Percentiles rank a stretch among this genome's conserved stretches.
phyloP scores from a whole-genome alignment of 2,329 filamentous ascomycete species.

The Colletotrichum sp. region DNA sequence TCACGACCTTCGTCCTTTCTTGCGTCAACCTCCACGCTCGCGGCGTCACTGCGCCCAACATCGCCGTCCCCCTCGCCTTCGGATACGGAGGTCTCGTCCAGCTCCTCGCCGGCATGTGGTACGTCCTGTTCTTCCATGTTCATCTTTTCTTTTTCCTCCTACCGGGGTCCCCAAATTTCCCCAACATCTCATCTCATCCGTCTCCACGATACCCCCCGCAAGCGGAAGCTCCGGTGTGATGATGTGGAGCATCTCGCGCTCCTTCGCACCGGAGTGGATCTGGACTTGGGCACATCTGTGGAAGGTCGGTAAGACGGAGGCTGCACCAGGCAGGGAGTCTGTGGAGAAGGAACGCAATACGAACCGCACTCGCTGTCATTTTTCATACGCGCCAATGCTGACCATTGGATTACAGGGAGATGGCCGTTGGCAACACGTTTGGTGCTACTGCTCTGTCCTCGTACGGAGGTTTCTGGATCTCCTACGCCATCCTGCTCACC shows the following conservation, averaged over 20 bases:
- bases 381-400: conserved; percentile 2
- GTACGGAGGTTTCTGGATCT: conserved; percentile 85
- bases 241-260: not conserved
- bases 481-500: conserved; percentile 74
- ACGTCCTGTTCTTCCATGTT: conserved; percentile 36
- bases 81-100: conserved; percentile 82
- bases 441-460: conserved; percentile 82
- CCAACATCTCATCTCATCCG: conserved; percentile 18
- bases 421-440: conserved; percentile 87
- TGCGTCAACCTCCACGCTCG: conserved; percentile 73
- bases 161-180: not conserved
- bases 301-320: not conserved
- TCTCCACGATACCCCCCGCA: conserved; percentile 15
- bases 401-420: conserved; percentile 64
- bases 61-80: conserved; percentile 72
- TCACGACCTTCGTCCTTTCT: conserved; percentile 83
- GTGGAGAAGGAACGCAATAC: conserved; percentile 2
- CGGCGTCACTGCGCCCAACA: conserved; percentile 63
- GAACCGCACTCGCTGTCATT: not conserved
- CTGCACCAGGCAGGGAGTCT: not conserved
- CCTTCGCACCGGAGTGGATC: conserved; percentile 14
- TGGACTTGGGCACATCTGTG: not conserved
- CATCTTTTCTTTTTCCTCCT: not conserved
- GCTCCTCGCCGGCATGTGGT: conserved; percentile 87
- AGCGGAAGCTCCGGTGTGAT: conserved; percentile 1